Conservation (phyloP, 495 filamentous ascomycete species). For the Trypethelium eluteriae region DNA sequence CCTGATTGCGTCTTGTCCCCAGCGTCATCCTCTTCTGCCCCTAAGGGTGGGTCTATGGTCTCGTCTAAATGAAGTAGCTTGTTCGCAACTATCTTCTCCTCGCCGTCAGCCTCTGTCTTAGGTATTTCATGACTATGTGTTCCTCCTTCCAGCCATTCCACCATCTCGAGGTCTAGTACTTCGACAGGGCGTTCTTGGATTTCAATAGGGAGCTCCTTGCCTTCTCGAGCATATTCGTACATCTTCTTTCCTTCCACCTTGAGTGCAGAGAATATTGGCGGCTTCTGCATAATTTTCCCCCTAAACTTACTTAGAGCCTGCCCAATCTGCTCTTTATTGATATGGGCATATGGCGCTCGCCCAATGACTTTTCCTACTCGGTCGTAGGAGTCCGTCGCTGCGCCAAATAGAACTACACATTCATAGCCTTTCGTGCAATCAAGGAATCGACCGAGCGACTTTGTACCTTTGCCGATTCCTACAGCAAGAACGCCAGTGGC, state of each 20-base stretch:
- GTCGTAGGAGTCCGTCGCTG: slow-evolving; percentile 90
- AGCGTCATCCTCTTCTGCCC: background rate
- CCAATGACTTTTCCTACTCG: slow-evolving; percentile 70
- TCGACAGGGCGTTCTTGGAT: slow-evolving; percentile 74
- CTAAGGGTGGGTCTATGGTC: background rate
- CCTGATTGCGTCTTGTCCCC: background rate
- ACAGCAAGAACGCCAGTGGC: slow-evolving; percentile 87
- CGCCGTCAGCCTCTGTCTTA: slow-evolving; percentile 58
- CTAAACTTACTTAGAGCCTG: slow-evolving; percentile 66
- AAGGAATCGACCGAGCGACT: slow-evolving; percentile 66
- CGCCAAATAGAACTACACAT: slow-evolving; percentile 79
- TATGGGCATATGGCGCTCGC: slow-evolving; percentile 61
- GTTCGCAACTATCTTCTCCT: slow-evolving; percentile 65
- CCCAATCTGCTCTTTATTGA: slow-evolving; percentile 72
- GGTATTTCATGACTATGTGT: slow-evolving; percentile 68
- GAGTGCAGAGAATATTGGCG: slow-evolving; percentile 87
- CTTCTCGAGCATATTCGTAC: slow-evolving; percentile 92
- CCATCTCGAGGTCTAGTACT: slow-evolving; percentile 63
- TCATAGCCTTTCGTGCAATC: slow-evolving; percentile 90
- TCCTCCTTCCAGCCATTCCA: slow-evolving; percentile 83
- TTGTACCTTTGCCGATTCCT: slow-evolving; percentile 83
- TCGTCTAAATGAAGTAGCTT: slow-evolving; percentile 43
- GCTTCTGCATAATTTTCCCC: slow-evolving; percentile 83
- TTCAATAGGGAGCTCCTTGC: slow-evolving; percentile 71
- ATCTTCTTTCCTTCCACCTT: slow-evolving; percentile 83